A percentile compares a stretch with the other conserved stretches of the same genome.
These are phyloP conservation scores for Lentinula raphanica DNA, from an alignment of 768 basidiomycete species.

Conservation along the genomic window DNA sequence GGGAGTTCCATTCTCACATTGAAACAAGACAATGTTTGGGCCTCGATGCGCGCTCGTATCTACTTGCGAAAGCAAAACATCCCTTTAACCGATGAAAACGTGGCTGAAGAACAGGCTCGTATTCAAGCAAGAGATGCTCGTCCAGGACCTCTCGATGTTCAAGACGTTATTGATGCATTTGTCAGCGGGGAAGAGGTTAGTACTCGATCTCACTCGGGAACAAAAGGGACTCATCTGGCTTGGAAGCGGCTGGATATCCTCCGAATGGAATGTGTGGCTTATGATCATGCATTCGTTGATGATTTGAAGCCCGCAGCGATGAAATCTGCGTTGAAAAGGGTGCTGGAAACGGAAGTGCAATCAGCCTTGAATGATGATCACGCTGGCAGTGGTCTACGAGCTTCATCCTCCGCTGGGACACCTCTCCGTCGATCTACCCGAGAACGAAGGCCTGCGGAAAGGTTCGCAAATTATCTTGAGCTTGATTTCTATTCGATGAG, in stretches of 20 bases:
- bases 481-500: background rate
- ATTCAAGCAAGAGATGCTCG: background rate
- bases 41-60: background rate
- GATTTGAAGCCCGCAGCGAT: too few species aligned
- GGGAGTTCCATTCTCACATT: background rate
- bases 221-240: background rate
- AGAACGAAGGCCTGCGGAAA: background rate
- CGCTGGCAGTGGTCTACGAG: background rate
- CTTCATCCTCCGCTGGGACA: background rate
- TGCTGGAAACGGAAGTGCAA: background rate
- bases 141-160: background rate
- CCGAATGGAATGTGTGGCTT: background rate
- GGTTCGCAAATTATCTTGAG: background rate
- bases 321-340: too few species aligned
- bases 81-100: background rate
- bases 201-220: background rate
- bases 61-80: background rate
- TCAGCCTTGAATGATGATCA: too few species aligned
- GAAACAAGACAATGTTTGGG: background rate
- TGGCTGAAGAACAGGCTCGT: background rate
- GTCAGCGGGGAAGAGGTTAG: background rate
- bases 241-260: background rate
- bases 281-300: background rate
- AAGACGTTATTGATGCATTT: slow-evolving; percentile 3
- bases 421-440: background rate